Evolutionary conservation across 148 eudicot genomes (phyloP), one percentile per base, ranked within the genome.

Genomic region (Diospyros kaki): DNA sequence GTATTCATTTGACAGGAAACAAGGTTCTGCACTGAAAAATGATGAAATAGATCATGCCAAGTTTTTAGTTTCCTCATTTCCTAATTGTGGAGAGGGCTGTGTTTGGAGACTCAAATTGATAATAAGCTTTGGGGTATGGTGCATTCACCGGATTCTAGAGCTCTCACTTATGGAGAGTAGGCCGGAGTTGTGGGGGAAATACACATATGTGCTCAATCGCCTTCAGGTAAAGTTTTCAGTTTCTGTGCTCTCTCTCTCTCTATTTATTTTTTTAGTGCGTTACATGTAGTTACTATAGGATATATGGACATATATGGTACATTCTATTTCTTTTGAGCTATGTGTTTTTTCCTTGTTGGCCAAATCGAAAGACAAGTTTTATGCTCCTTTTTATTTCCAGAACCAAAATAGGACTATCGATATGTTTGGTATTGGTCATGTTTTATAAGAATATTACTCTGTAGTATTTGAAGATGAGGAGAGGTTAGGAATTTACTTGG

Each of bases 141-240:
- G 96, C 85, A 92, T 95, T 68, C 97, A 84, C 76, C 90, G 98
- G 77, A 73, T 92, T 64, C 81, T 95, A 48, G 96, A 90, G 79
- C 98, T 95, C 72, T 95, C 97, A 17, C 90, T 92, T 6, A 92
- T 92, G 96, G 98, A 95, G 88, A 92, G 98, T 81, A 86, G 98
- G 75, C 98, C 98, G 6, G 97, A 95, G 78, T 89, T 95, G 0
- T 95, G 98, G 98, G 98, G 98, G 48, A 92, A 90, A 77, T 95
- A 95, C 79, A 95, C 98, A 39, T 92, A 92, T 13, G 97, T 95
- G 72, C 87, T 95, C 13, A 95, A 95, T 71, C 98, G 97, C 76
- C 98, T 95, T 76, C 98, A 95, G 96, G 98, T 95, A 84, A 84
- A 75, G 63, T 48, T 58, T 76, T 64, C 68, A 41, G n/a, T 14